Evolutionary conservation across 805 yeast genomes (phyloP), one percentile per base, ranked within the genome.

Genomic region (Alloascoidea hylecoeti): DNA sequence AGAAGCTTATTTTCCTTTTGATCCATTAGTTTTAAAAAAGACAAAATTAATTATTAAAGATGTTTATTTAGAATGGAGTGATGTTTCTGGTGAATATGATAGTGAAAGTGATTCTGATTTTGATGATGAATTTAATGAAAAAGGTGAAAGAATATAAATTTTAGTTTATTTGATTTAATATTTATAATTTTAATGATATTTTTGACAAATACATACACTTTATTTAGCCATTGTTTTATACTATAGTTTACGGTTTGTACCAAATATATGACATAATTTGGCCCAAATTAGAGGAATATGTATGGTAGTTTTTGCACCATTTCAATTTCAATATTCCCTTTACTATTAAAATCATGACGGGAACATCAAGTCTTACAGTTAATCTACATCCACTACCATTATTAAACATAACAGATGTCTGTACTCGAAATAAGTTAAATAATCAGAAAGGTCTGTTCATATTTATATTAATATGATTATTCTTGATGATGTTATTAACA

Each of bases 1-100:
- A 38, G 96, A 88, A 54, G 86, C 92, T n/a, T 89, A 85, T 54
- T 89, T 89, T 58, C 98, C 98, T 9, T 89, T 83, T 54, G 97
- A 89, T 61, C 98, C 98, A 1, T 58, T 92, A 43, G 72, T 81
- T 37, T 66, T 89, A 44, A 79, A 77, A 35, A 58, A 58, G 6
- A 70, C 83, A 36, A 73, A 76, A 48, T 55, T 58, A 32, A 53
- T 73, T 23, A 59, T 92, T 40, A 61, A 66, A 19, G 64, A 58
- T 4, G 66, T 68, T 42, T 81, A 76, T 50, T 74, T 88, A 17
- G 92, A 86, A 49, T 89, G 97, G 97, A 68, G 68, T 28, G 86
- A 75, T 34, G 82, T 76, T 23, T 78, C 78, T 33, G 81, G 71
- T 5, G 79, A 73, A 15, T 58, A 62, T 34, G 70, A 63, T 27